Evolutionary conservation across 352 stramenopile species (phyloP).

Genomic region (Phytophthora aleatoria): DNA sequence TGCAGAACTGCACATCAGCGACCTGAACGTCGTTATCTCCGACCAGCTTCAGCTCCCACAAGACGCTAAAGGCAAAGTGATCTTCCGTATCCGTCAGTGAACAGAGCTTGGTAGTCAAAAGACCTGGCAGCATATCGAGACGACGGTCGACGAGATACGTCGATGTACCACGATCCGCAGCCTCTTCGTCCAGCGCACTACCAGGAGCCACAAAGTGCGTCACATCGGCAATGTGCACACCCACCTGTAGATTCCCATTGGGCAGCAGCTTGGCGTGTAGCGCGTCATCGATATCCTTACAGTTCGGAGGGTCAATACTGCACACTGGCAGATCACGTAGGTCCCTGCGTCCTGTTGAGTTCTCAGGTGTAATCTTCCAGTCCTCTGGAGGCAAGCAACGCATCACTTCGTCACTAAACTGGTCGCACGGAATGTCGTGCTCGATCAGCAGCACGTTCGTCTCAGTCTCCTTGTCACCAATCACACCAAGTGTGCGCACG

Average conservation of each 20-base stretch:
- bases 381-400: slow-evolving; percentile 92
- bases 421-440: slow-evolving; percentile 94
- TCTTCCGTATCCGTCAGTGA: slow-evolving; percentile 89
- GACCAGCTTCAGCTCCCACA: slow-evolving; percentile 78
- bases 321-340: slow-evolving; percentile 93
- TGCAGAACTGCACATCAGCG: slow-evolving; percentile 96
- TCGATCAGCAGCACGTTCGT: slow-evolving; percentile 96
- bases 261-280: slow-evolving; percentile 93
- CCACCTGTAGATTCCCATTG: slow-evolving; percentile 94
- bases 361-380: slow-evolving; percentile 96
- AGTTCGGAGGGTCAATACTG: slow-evolving; percentile 90
- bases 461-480: slow-evolving; percentile 97
- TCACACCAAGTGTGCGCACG: slow-evolving; percentile 94
- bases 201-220: slow-evolving; percentile 97
- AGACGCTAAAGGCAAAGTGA: slow-evolving; percentile 83
- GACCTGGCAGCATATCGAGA: slow-evolving; percentile 97
- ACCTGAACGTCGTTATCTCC: slow-evolving; percentile 86
- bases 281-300: slow-evolving; percentile 99
- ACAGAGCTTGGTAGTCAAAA: slow-evolving; percentile 98
- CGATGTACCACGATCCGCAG: slow-evolving; percentile 90
- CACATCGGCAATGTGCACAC: slow-evolving; percentile 99
- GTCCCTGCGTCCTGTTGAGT: slow-evolving; percentile 90
- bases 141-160: slow-evolving; percentile 99
- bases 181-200: slow-evolving; percentile 95
- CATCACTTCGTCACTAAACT: slow-evolving; percentile 90